Conservation (phyloP, 495 filamentous ascomycete species). For the Penicillium parvum region DNA sequence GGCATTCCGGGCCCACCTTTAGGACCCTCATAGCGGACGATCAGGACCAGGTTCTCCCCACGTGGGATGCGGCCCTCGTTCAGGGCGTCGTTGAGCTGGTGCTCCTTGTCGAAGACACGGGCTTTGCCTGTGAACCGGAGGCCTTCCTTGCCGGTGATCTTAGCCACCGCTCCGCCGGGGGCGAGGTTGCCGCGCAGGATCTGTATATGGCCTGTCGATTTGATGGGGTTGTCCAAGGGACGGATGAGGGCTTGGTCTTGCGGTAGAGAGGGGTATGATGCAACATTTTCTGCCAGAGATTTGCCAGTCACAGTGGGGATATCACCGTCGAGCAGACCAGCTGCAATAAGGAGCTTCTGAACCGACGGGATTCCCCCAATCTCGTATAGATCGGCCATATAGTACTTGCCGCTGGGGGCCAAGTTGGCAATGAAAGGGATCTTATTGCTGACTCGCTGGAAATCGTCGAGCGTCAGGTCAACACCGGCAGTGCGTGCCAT, state of each 20-base stretch:
- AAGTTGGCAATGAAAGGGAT: slow-evolving; percentile 94
- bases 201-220: slow-evolving; percentile 81
- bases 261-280: slow-evolving; percentile 71
- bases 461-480: slow-evolving; percentile 76
- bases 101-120: slow-evolving; percentile 88
- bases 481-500: slow-evolving; percentile 91
- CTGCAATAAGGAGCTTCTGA: slow-evolving; percentile 84
- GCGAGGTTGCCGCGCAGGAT: slow-evolving; percentile 88
- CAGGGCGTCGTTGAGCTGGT: slow-evolving; percentile 70
- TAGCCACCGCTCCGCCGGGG: slow-evolving; percentile 88
- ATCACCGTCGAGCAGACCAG: slow-evolving; percentile 73
- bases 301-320: slow-evolving; percentile 91
- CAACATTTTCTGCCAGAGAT: slow-evolving; percentile 84
- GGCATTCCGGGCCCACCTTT: slow-evolving; percentile 97
- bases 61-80: slow-evolving; percentile 66
- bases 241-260: slow-evolving; percentile 84
- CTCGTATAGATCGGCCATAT: slow-evolving; percentile 94
- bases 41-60: slow-evolving; percentile 80
- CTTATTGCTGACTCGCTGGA: slow-evolving; percentile 82
- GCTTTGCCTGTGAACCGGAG: slow-evolving; percentile 75
- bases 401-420: slow-evolving; percentile 79
- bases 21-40: slow-evolving; percentile 94
- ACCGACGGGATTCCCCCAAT: slow-evolving; percentile 89
- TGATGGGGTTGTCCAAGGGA: slow-evolving; percentile 78
- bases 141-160: slow-evolving; percentile 97